Evolutionary conservation across 164 flowering plant genomes (phyloP).

Genomic region (Liquidambar formosana): DNA sequence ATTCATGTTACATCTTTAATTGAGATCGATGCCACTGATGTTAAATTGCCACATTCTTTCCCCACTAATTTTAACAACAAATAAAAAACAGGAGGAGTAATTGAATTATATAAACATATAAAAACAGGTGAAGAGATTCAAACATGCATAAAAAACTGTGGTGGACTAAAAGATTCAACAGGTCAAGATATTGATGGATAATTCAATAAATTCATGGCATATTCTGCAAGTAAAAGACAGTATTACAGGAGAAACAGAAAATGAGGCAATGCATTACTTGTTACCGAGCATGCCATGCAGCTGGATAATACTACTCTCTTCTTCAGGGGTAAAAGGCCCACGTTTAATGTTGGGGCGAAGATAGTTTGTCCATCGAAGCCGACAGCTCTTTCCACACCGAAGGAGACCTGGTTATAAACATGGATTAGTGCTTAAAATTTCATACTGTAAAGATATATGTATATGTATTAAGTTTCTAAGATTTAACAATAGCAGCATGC

Average conservation of each 20-base stretch:
- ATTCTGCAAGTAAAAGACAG: not conserved
- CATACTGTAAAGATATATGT: no score
- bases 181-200: not conserved
- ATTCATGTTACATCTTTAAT: no score
- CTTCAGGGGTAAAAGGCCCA: constrained; percentile 41
- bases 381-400: constrained; percentile 53
- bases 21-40: no score
- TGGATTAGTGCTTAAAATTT: not conserved
- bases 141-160: no score
- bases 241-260: not conserved
- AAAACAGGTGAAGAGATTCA: no score
- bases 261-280: constrained; percentile 25
- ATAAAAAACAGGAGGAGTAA: no score
- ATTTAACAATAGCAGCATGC: not conserved
- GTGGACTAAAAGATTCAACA: no score
- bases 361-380: constrained; percentile 53
- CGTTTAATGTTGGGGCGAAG: constrained; percentile 49
- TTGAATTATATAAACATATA: no score
- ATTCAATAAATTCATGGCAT: not conserved
- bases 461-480: no score
- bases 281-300: constrained; percentile 43
- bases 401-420: constrained; percentile 27
- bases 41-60: no score
- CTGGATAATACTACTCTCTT: constrained; percentile 31
- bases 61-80: no score